phyloP scores from a whole-genome alignment of 208 protist genomes.

The Acanthamoeba sp. region DNA sequence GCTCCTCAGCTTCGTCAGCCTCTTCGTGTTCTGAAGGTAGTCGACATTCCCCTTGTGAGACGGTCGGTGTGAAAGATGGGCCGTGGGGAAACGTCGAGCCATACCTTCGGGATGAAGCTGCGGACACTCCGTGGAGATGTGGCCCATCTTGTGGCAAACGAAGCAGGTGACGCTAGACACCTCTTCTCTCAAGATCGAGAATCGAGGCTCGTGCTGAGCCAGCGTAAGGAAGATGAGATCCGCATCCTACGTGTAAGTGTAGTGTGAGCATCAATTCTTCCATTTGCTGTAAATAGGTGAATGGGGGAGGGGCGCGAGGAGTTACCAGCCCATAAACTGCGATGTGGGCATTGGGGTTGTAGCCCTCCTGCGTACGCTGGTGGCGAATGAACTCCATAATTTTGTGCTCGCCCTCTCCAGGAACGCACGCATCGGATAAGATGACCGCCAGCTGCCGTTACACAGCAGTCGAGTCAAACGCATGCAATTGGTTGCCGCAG shows the following conservation, averaged over 20 bases:
- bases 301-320: background rate
- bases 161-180: conserved; percentile 74
- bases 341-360: conserved; percentile 97
- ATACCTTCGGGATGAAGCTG: conserved; percentile 16
- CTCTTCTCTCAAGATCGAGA: conserved; percentile 90
- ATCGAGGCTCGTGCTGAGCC: conserved; percentile 91
- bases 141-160: conserved; percentile 59
- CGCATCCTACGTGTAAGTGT: conserved; percentile 87
- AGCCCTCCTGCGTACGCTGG: conserved; percentile 92
- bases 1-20: background rate
- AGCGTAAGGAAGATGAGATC: conserved; percentile 93
- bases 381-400: conserved; percentile 89
- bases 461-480: background rate
- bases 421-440: conserved; percentile 96
- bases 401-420: conserved; percentile 98
- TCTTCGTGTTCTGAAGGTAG: background rate
- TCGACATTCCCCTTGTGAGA: too few species aligned
- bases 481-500: background rate
- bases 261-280: background rate
- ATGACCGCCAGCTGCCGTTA: conserved; percentile 91
- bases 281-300: background rate
- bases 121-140: conserved; percentile 46
- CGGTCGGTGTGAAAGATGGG: background rate
- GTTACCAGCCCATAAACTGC: conserved; percentile 96
- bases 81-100: background rate